Evolutionary conservation across 331 rosid species (phyloP).

Genomic region (Acacia pycnantha): DNA sequence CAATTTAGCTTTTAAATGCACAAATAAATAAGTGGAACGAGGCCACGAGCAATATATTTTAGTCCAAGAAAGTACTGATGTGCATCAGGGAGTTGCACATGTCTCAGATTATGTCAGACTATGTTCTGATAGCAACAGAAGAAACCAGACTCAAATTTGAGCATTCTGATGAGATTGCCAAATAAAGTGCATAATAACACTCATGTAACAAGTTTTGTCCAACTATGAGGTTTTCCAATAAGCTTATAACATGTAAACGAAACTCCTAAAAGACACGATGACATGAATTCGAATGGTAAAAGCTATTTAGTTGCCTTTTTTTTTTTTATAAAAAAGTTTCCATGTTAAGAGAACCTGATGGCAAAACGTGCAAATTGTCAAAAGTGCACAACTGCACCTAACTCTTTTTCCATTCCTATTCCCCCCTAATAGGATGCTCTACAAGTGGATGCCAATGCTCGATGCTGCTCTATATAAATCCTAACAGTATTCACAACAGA

Average conservation of each 20-base stretch:
- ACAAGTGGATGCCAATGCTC: neutral
- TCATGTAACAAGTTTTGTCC: neutral
- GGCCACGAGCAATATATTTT: neutral
- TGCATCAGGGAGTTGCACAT: neutral
- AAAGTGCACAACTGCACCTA: neutral
- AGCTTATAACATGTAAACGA: neutral
- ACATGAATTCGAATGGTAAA: neutral
- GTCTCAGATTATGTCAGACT: neutral
- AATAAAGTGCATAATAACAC: neutral
- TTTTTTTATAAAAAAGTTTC: too few species aligned
- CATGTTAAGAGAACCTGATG: neutral
- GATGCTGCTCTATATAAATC: neutral
- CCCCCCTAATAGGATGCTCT: neutral
- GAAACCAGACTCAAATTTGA: constrained; percentile 3
- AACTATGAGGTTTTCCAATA: neutral
- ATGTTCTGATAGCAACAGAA: neutral
- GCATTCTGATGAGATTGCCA: neutral
- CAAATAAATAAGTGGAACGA: neutral
- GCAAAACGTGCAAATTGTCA: neutral
- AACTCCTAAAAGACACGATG: neutral
- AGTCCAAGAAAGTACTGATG: neutral
- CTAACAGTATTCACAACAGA: neutral
- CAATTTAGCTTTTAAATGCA: neutral
- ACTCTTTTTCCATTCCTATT: neutral
- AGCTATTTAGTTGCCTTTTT: neutral